These are phyloP conservation scores for Beauveria sp. DNA, from an alignment of 2,329 filamentous ascomycete genomes.

Conservation along the genomic window DNA sequence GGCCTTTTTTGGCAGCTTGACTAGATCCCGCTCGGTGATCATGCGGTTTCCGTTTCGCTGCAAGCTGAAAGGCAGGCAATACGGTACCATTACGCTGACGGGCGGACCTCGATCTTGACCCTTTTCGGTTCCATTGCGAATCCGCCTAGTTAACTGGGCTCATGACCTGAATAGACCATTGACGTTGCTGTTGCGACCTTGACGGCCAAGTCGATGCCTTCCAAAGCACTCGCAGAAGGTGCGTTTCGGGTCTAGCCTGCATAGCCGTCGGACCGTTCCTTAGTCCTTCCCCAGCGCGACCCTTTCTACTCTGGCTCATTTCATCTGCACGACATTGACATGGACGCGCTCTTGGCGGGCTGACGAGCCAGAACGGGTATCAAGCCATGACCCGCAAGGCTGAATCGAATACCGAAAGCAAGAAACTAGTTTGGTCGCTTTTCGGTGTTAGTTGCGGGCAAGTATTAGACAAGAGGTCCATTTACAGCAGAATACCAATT, in stretches of 20 bases:
- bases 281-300: not conserved
- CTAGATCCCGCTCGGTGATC: conserved; percentile 3
- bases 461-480: not conserved
- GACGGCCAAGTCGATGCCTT: not conserved
- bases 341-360: not conserved
- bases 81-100: not conserved
- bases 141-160: not conserved
- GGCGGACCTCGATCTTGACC: not conserved
- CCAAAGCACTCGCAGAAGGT: not conserved
- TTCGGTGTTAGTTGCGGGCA: not conserved
- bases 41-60: not conserved
- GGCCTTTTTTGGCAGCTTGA: not conserved
- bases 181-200: not conserved
- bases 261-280: not conserved
- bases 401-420: conserved; percentile 3
- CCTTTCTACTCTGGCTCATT: not conserved
- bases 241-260: conserved; percentile 1
- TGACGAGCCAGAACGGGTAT: not conserved
- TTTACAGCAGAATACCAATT: not conserved
- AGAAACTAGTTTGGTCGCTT: not conserved
- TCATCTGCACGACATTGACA: not conserved
- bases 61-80: not conserved
- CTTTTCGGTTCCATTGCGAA: not conserved
- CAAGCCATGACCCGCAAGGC: not conserved
- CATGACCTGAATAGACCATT: too few species aligned